Conservation (phyloP, 371 early-diverging fungal species). For the Circinella minor region DNA sequence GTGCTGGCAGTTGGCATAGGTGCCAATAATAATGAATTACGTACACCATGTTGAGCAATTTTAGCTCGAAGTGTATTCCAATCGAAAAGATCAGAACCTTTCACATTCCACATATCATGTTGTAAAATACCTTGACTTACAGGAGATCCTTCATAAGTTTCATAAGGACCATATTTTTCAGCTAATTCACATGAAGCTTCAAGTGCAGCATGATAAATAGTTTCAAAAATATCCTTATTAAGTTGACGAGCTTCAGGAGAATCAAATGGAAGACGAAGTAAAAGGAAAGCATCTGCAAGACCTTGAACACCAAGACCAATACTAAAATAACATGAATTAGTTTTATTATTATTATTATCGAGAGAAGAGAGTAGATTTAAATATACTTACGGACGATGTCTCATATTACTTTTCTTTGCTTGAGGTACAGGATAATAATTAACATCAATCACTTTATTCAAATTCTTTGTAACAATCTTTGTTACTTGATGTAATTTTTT, state of each 20-base stretch:
- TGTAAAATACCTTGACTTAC: slow-evolving; percentile 93
- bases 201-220: slow-evolving; percentile 97
- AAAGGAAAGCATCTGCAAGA: slow-evolving; percentile 96
- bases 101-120: slow-evolving; percentile 93
- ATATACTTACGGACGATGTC: slow-evolving; percentile 81
- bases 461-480: slow-evolving; percentile 87
- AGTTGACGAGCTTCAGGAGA: slow-evolving; percentile 84
- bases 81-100: slow-evolving; percentile 83
- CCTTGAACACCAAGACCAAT: slow-evolving; percentile 99
- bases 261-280: slow-evolving; percentile 95
- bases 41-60: slow-evolving; percentile 87
- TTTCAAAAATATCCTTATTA: slow-evolving; percentile 95
- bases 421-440: slow-evolving; percentile 97
- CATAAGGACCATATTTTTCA: slow-evolving; percentile 81
- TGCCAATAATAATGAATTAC: slow-evolving; percentile 95
- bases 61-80: slow-evolving; percentile 87
- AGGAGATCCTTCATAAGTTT: slow-evolving; percentile 91
- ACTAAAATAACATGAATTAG: neutral
- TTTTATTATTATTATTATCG: neutral
- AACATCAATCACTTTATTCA: slow-evolving; percentile 97
- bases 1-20: slow-evolving; percentile 99
- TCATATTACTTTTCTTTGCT: slow-evolving; percentile 86
- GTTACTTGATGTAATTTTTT: slow-evolving; percentile 66
- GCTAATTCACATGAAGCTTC: slow-evolving; percentile 95
- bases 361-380: neutral